Evolutionary conservation across 495 filamentous ascomycete species (phyloP).

Genomic region (Aspergillus homomorphus): DNA sequence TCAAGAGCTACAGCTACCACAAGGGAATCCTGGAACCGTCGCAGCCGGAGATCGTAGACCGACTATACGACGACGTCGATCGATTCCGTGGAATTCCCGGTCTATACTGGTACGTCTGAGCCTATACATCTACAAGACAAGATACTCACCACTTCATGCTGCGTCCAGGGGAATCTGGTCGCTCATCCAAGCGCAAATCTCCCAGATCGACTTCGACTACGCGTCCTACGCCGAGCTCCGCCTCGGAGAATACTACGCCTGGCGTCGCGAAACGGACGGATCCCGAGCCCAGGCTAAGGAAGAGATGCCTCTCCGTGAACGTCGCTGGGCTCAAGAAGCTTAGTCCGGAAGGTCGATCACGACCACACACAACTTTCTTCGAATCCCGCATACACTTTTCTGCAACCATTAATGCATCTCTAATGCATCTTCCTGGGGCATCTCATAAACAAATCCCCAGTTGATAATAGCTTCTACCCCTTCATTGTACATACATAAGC

Average conservation of each 20-base stretch:
- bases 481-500: constrained; percentile 2
- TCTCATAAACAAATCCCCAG: background rate
- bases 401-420: too few species aligned
- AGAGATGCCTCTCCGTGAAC: constrained; percentile 72
- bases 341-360: constrained; percentile 8
- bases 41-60: constrained; percentile 58
- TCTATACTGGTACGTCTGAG: constrained; percentile 61
- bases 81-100: constrained; percentile 85
- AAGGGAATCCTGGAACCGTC: constrained; percentile 41
- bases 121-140: too few species aligned
- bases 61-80: constrained; percentile 77
- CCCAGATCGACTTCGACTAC: constrained; percentile 96
- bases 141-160: constrained; percentile 7
- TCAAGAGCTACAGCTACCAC: constrained; percentile 50
- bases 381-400: too few species aligned
- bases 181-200: constrained; percentile 92
- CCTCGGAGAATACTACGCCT: constrained; percentile 93
- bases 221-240: constrained; percentile 83
- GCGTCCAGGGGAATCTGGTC: constrained; percentile 86
- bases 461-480: background rate
- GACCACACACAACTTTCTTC: background rate
- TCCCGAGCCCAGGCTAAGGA: constrained; percentile 52
- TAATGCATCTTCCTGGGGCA: background rate
- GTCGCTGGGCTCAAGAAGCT: constrained; percentile 69
- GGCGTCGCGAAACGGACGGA: constrained; percentile 71